These are phyloP conservation scores for Globisporangium paroecandrum DNA, from an alignment of 352 stramenopile species.

Conservation along the genomic window DNA sequence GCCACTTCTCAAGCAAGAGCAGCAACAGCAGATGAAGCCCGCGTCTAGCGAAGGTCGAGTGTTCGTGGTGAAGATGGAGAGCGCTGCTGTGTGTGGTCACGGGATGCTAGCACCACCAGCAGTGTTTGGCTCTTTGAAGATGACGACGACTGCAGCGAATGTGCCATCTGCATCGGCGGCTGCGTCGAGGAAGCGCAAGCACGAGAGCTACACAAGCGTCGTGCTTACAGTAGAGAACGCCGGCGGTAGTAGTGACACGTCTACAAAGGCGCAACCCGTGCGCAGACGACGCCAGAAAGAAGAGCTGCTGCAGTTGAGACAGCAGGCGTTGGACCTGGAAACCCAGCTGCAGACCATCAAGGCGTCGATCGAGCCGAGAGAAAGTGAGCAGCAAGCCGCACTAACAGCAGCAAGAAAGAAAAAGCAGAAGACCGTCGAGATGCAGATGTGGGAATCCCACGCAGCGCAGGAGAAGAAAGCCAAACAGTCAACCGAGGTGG, in stretches of 20 bases:
- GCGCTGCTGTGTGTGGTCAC: not conserved
- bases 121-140: not conserved
- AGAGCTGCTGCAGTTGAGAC: constrained; percentile 10
- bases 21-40: not conserved
- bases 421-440: not conserved
- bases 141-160: not conserved
- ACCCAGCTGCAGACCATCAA: constrained; percentile 11
- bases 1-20: not conserved
- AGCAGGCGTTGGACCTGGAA: constrained; percentile 12
- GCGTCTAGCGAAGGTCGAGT: not conserved
- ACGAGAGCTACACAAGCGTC: not conserved
- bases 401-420: no score
- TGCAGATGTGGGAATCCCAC: not conserved
- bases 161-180: not conserved
- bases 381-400: not conserved
- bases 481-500: not conserved
- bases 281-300: constrained; percentile 16
- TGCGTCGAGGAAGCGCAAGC: constrained; percentile 9
- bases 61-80: not conserved
- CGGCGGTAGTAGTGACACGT: not conserved
- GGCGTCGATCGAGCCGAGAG: not conserved
- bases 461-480: not conserved
- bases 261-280: not conserved
- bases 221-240: not conserved
- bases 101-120: not conserved